Evolutionary conservation across 495 filamentous ascomycete genomes (phyloP).

Genomic region (Ascodesmis nigricans): DNA sequence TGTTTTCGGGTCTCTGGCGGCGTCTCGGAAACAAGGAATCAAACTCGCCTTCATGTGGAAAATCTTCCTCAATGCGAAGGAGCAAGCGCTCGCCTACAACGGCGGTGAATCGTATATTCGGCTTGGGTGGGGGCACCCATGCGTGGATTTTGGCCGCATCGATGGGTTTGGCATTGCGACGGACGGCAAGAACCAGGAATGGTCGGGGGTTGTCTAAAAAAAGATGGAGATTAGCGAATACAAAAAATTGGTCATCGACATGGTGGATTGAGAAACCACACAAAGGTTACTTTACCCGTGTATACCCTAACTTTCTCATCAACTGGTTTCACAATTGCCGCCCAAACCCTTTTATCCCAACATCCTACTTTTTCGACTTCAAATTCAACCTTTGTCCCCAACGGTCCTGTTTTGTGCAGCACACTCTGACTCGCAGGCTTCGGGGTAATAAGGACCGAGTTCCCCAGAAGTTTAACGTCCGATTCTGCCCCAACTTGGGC

Average conservation of each 20-base stretch:
- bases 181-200: conserved; percentile 52
- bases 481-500: conserved; percentile 30
- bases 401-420: conserved; percentile 60
- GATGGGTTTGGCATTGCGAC: conserved; percentile 46
- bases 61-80: conserved; percentile 54
- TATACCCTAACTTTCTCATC: conserved; percentile 40
- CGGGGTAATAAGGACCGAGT: conserved; percentile 73
- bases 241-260: conserved; percentile 11
- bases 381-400: conserved; percentile 64
- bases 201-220: conserved; percentile 33
- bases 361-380: conserved; percentile 52
- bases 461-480: conserved; percentile 65
- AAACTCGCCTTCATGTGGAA: conserved; percentile 30
- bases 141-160: conserved; percentile 59
- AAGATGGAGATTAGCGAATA: conserved; percentile 19
- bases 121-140: conserved; percentile 50
- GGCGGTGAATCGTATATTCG: conserved; percentile 44
- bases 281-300: no score
- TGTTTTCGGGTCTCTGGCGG: no score
- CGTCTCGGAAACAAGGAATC: conserved; percentile 17
- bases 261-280: neutral
- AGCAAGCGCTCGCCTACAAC: conserved; percentile 70
- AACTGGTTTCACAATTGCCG: conserved; percentile 52
- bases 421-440: conserved; percentile 43
- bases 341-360: conserved; percentile 69